Evolutionary conservation across 345 rosid genomes (phyloP), one percentile per base, ranked within the genome.

Genomic region (Pistacia integerrima): DNA sequence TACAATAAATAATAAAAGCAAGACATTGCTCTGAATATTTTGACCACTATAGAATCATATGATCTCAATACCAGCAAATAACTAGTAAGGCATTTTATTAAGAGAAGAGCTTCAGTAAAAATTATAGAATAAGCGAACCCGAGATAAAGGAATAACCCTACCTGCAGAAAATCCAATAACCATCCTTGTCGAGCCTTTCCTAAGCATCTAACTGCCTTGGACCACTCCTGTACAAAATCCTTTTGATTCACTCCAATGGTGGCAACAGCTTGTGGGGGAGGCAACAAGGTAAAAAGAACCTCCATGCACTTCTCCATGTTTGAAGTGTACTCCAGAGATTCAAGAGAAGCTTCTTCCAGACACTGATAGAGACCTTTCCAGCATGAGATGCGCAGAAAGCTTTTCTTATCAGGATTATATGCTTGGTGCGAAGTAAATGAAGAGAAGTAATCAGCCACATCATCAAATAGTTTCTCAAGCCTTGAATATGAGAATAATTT

Each of bases 301-400:
- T 89, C 91, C 83, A 89, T 82, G 87, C 95, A 91, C 76, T 80
- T 88, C 67, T 89, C 93, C 66, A 89, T 76, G 74, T 77, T 85
- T 67, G 80, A 76, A 49, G 81, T 84, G 87, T 84, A 87, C 25
- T 81, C 89, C 71, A 82, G 58, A 69, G 90, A 88, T 73, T 86
- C 88, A n/a, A 88, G 82, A 28, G 90, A 85, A 77, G 87, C 83
- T 81, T 88, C 94, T 72, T 88, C 93, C 18, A 91, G 88, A 86
- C 94, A 89, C 68, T 79, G 90, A 72, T 52, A 74, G 65, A 93
- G 87, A 78, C 99, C 98, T 69, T 87, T 89, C 99, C 97, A 93
- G 85, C 89, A 89, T 64, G 94, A 85, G 76, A 90, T 79, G 62
- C 90, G 85, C 75, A 94, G 67, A 60, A 80, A 83, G 64, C 79